These are phyloP conservation scores for Leonotis leonurus DNA, from an alignment of 257 asterid species.

Conservation along the genomic window DNA sequence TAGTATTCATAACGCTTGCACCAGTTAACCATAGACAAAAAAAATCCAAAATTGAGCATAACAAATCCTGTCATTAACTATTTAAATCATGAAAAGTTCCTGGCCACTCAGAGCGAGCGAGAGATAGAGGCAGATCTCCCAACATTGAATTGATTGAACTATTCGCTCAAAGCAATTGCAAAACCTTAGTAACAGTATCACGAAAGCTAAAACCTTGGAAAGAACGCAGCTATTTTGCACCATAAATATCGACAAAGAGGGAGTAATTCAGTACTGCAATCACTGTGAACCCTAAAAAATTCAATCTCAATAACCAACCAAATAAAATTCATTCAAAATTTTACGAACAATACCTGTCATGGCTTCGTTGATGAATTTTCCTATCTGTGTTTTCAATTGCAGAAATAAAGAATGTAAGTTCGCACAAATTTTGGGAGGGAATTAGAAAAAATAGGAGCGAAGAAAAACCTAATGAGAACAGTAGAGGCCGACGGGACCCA, in stretches of 20 bases:
- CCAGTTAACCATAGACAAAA: neutral
- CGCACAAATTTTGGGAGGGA: neutral
- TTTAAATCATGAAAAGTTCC: neutral
- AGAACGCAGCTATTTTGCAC: conserved; percentile 1
- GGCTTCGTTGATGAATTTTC: conserved; percentile 22
- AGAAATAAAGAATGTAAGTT: neutral
- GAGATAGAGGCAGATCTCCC: neutral
- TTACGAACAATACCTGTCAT: conserved; percentile 56
- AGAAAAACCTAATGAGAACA: conserved; percentile 36
- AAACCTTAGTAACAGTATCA: conserved; percentile 1
- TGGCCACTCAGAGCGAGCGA: neutral
- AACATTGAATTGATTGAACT: neutral
- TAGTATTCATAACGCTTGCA: neutral
- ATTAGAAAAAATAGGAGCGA: neutral
- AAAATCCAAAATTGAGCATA: neutral
- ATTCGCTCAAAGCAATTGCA: conserved; percentile 2
- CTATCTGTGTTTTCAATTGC: conserved; percentile 3
- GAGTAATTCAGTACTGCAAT: neutral
- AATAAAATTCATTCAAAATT: neutral
- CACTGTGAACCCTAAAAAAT: conserved; percentile 17
- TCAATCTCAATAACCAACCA: neutral
- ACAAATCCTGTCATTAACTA: neutral
- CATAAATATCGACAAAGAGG: neutral
- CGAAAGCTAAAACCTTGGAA: neutral
- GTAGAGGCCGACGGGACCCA: conserved; percentile 8